These are phyloP conservation scores for Xanthoparmelia taractica DNA, from an alignment of 495 filamentous ascomycete genomes.

Conservation along the genomic window DNA sequence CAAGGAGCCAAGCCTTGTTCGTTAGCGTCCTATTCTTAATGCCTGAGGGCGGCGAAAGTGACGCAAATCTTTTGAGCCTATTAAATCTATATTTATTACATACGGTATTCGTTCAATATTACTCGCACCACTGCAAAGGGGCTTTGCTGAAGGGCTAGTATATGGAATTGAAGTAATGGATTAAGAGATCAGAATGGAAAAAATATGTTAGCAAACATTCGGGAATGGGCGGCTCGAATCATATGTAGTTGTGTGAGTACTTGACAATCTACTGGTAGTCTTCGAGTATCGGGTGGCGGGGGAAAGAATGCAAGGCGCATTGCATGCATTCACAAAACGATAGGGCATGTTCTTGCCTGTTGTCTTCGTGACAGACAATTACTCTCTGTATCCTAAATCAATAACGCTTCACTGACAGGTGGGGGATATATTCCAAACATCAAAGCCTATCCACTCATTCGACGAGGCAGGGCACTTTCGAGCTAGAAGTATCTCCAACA, in stretches of 20 bases:
- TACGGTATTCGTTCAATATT: too few species aligned
- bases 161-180: too few species aligned
- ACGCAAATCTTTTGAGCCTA: background rate
- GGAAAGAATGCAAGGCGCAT: background rate
- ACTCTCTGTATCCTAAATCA: background rate
- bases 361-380: background rate
- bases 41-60: background rate
- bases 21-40: background rate
- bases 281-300: background rate
- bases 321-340: too few species aligned
- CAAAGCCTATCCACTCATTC: background rate
- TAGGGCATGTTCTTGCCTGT: background rate
- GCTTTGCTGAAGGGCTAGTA: too few species aligned
- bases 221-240: background rate
- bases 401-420: background rate
- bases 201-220: background rate
- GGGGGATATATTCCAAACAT: background rate
- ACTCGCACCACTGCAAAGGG: too few species aligned
- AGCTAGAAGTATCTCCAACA: background rate
- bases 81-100: too few species aligned
- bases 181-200: too few species aligned
- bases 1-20: background rate
- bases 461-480: too few species aligned
- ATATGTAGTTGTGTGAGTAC: background rate
- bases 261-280: background rate